Evolutionary conservation across 495 filamentous ascomycete genomes (phyloP).

Genomic region (Pyronema domesticum): DNA sequence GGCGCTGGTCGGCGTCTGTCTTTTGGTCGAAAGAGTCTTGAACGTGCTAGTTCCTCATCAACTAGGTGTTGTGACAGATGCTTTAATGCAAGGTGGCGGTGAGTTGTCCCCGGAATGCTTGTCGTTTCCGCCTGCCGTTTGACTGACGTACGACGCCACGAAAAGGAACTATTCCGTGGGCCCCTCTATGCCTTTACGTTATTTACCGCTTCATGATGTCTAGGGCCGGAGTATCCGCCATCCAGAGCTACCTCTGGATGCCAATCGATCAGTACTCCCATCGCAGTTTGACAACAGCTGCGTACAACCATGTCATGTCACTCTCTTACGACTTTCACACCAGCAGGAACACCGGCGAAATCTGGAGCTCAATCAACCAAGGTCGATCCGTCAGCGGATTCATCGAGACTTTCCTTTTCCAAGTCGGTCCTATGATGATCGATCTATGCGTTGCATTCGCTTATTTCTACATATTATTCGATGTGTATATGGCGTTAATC

Average conservation of each 20-base stretch:
- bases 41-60: constrained; percentile 50
- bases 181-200: constrained; percentile 37
- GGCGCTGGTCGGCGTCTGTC: constrained; percentile 39
- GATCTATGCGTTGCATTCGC: constrained; percentile 51
- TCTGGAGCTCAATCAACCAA: constrained; percentile 47
- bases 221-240: constrained; percentile 36
- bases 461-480: constrained; percentile 52
- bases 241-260: constrained; percentile 45
- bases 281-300: constrained; percentile 40
- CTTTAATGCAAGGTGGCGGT: constrained; percentile 28
- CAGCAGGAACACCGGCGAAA: constrained; percentile 51
- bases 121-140: background rate
- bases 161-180: constrained; percentile 31
- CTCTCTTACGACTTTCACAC: constrained; percentile 68
- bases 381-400: constrained; percentile 45
- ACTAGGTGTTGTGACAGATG: constrained; percentile 44
- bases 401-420: constrained; percentile 48
- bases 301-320: constrained; percentile 59
- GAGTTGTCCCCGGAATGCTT: background rate
- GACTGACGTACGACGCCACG: constrained; percentile 18
- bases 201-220: constrained; percentile 37
- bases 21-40: constrained; percentile 42
- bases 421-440: constrained; percentile 49
- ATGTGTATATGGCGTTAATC: constrained; percentile 56
- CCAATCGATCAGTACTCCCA: constrained; percentile 48